Evolutionary conservation across 768 basidiomycete species (phyloP).

Genomic region (Lyophyllum shimeji): DNA sequence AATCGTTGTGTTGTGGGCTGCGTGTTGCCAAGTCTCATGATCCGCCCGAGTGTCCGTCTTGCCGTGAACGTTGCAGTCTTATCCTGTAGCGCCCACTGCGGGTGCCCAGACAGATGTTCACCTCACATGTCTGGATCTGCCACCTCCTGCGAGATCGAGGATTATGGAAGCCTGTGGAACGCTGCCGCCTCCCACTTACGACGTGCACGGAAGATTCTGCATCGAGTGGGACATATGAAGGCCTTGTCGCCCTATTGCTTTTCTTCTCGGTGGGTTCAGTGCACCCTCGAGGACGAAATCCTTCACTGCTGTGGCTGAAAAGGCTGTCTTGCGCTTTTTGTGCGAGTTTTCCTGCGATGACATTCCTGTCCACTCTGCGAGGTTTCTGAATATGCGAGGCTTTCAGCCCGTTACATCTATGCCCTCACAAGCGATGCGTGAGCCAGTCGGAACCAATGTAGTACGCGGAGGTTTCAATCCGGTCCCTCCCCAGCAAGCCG

Average conservation of each 20-base stretch:
- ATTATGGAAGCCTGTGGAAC: background rate
- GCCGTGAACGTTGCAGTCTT: background rate
- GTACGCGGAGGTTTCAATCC: background rate
- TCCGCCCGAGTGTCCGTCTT: background rate
- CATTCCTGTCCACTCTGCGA: too few species aligned
- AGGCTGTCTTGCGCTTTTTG: background rate
- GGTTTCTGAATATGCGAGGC: too few species aligned
- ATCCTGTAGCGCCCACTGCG: background rate
- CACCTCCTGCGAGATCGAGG: background rate
- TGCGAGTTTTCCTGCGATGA: background rate
- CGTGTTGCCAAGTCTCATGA: background rate
- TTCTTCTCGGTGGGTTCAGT: background rate
- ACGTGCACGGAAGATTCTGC: background rate
- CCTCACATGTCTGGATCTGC: background rate
- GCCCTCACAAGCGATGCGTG: background rate
- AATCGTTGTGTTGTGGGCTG: background rate
- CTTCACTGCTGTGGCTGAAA: background rate
- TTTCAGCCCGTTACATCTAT: too few species aligned
- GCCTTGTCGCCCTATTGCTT: background rate
- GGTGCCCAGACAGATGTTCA: background rate
- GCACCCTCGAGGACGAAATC: background rate
- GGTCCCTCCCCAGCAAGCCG: background rate
- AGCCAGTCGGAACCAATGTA: background rate
- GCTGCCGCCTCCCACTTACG: background rate
- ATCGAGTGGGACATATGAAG: background rate